phyloP scores from a whole-genome alignment of 768 basidiomycete species.

The Naganishia vaughanmartiniae region DNA sequence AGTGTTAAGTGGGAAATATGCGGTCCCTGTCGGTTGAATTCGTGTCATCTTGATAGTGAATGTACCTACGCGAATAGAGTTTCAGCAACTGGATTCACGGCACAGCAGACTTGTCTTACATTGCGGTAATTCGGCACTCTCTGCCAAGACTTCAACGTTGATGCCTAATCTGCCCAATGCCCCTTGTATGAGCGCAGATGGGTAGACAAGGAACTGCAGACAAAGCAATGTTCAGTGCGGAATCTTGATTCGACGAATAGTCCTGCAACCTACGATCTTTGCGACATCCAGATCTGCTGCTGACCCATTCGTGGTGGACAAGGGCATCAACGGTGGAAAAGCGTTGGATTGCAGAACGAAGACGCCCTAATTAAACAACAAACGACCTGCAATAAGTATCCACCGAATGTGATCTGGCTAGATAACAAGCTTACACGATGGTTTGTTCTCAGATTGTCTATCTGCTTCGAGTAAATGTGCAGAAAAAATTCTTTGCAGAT shows the following conservation, averaged over 20 bases:
- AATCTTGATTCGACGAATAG: not conserved
- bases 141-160: conserved; percentile 70
- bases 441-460: conserved; percentile 91
- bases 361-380: conserved; percentile 62
- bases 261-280: conserved; percentile 60
- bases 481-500: conserved; percentile 96
- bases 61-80: conserved; percentile 19
- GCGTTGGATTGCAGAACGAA: conserved; percentile 89
- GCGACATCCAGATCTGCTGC: conserved; percentile 70
- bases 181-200: conserved; percentile 79
- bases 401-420: not conserved
- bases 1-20: conserved; percentile 22
- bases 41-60: conserved; percentile 31
- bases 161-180: conserved; percentile 75
- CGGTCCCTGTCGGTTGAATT: conserved; percentile 23
- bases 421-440: conserved; percentile 65
- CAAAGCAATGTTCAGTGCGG: not conserved
- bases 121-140: conserved; percentile 77
- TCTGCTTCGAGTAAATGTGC: conserved; percentile 88
- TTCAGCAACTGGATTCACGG: not conserved
- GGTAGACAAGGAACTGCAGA: conserved; percentile 71
- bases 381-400: not conserved
- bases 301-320: conserved; percentile 77
- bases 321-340: conserved; percentile 76
- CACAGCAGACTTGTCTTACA: conserved; percentile 57